Conservation (phyloP, 352 stramenopile genomes). For the Phytophthora hibernalis region DNA sequence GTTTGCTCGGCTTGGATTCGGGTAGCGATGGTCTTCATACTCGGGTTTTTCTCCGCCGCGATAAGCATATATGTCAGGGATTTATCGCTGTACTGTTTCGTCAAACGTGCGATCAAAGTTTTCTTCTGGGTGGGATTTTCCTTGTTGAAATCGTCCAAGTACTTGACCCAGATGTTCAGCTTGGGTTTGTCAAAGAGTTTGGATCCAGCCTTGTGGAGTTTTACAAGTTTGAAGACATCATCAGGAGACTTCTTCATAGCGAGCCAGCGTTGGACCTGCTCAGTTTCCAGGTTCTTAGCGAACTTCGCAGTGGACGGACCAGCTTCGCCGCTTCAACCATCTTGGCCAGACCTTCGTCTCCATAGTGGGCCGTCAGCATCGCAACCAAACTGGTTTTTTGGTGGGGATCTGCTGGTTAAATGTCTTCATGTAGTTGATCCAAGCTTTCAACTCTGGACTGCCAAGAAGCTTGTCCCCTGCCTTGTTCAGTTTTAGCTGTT, state of each 20-base stretch:
- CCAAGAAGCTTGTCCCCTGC: neutral
- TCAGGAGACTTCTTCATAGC: constrained; percentile 4
- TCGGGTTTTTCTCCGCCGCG: constrained; percentile 14
- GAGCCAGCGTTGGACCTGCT: constrained; percentile 21
- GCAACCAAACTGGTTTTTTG: constrained; percentile 5
- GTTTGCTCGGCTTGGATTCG: constrained; percentile 16
- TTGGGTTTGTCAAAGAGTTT: constrained; percentile 10
- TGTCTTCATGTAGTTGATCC: constrained; percentile 1
- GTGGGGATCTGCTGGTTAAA: neutral
- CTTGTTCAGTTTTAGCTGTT: neutral
- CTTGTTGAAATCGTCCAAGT: constrained; percentile 11
- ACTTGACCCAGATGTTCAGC: constrained; percentile 7
- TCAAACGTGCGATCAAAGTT: constrained; percentile 6
- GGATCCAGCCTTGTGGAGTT: constrained; percentile 1
- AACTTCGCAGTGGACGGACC: neutral
- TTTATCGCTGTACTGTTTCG: constrained; percentile 1
- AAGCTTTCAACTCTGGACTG: neutral
- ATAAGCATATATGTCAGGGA: constrained; percentile 10
- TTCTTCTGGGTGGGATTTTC: neutral
- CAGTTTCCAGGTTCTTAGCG: constrained; percentile 13
- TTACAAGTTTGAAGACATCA: constrained; percentile 14
- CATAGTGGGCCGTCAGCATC: constrained; percentile 1
- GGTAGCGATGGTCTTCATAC: constrained; percentile 8
- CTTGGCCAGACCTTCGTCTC: constrained; percentile 7
- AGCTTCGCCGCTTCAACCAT: neutral